phyloP scores from a whole-genome alignment of 192 early-diverging fungal genomes.

The Physocladia obscura region DNA sequence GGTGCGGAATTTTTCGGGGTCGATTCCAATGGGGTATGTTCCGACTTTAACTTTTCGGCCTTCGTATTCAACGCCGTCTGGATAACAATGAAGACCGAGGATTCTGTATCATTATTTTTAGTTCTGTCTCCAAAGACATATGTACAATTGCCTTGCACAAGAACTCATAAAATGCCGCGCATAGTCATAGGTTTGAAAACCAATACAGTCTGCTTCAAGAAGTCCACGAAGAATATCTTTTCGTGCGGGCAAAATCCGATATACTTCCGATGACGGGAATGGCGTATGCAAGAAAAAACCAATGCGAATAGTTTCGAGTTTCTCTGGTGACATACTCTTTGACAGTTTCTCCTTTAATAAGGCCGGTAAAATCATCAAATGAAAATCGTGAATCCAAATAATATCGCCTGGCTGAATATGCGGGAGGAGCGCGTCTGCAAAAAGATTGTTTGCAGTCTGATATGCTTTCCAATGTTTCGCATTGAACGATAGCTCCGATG shows the following conservation, averaged over 20 bases:
- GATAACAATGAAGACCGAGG: constrained; percentile 87
- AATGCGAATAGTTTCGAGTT: constrained; percentile 80
- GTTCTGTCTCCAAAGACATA: not conserved
- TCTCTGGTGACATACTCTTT: constrained; percentile 43
- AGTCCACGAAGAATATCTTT: constrained; percentile 90
- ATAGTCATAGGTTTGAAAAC: constrained; percentile 99
- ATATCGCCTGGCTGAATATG: constrained; percentile 77
- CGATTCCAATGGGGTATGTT: constrained; percentile 99
- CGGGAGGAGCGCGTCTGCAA: constrained; percentile 88
- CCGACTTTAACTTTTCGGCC: constrained; percentile 93
- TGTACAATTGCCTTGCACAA: constrained; percentile 68
- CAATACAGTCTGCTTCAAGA: constrained; percentile 83
- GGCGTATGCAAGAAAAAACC: constrained; percentile 99
- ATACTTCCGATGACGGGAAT: constrained; percentile 95
- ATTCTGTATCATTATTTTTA: constrained; percentile 47
- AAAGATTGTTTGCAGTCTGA: constrained; percentile 84
- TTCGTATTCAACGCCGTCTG: constrained; percentile 90
- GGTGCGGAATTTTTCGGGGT: constrained; percentile 89
- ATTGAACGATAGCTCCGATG: constrained; percentile 96
- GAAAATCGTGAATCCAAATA: constrained; percentile 81
- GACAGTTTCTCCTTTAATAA: constrained; percentile 71
- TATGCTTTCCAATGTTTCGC: constrained; percentile 95
- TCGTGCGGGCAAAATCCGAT: constrained; percentile 65
- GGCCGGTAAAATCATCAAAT: constrained; percentile 92
- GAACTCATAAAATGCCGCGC: constrained; percentile 96